A percentile compares a stretch with the other conserved stretches of the same genome.
Evolutionary conservation across 2,329 filamentous ascomycete genomes (phyloP).

Genomic region (Samsoniella hepiali): DNA sequence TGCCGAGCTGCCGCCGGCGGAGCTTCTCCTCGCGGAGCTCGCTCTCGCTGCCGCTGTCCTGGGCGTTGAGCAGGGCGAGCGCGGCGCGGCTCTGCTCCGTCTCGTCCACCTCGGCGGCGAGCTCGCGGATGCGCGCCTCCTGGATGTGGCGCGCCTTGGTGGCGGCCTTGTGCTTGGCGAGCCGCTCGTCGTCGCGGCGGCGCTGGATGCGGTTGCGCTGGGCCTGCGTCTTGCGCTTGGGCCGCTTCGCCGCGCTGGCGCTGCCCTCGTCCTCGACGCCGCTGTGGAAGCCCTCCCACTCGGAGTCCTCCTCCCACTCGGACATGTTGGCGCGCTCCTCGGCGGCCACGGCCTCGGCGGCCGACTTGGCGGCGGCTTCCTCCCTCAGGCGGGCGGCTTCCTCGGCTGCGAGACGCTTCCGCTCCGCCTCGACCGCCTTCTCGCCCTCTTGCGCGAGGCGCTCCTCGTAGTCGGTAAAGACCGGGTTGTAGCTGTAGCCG

Average conservation of each 20-base stretch:
- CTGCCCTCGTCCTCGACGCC: conserved; percentile 62
- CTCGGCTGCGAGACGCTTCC: conserved; percentile 65
- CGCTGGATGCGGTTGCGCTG: conserved; percentile 87
- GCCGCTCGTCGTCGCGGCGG: conserved; percentile 80
- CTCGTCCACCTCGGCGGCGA: conserved; percentile 56
- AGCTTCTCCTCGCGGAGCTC: conserved; percentile 56
- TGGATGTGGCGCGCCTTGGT: conserved; percentile 73
- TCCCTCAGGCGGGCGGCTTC: conserved; percentile 64
- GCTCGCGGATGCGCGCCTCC: conserved; percentile 62
- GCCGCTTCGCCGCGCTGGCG: conserved; percentile 62
- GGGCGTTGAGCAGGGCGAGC: conserved; percentile 32
- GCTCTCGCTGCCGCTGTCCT: conserved; percentile 50
- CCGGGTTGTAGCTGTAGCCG: conserved; percentile 89
- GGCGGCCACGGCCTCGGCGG: conserved; percentile 71
- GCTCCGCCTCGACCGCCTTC: conserved; percentile 76
- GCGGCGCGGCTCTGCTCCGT: conserved; percentile 50
- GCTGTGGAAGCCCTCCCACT: conserved; percentile 87
- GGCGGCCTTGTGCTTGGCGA: conserved; percentile 70
- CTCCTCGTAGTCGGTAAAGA: conserved; percentile 79
- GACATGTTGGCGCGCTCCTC: conserved; percentile 63
- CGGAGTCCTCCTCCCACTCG: conserved; percentile 82
- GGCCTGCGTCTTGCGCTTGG: conserved; percentile 78
- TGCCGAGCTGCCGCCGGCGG: conserved; percentile 70
- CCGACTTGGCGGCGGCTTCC: conserved; percentile 66
- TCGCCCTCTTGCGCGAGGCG: conserved; percentile 71